phyloP scores from a whole-genome alignment of 768 basidiomycete genomes.

The Mycena filopes region DNA sequence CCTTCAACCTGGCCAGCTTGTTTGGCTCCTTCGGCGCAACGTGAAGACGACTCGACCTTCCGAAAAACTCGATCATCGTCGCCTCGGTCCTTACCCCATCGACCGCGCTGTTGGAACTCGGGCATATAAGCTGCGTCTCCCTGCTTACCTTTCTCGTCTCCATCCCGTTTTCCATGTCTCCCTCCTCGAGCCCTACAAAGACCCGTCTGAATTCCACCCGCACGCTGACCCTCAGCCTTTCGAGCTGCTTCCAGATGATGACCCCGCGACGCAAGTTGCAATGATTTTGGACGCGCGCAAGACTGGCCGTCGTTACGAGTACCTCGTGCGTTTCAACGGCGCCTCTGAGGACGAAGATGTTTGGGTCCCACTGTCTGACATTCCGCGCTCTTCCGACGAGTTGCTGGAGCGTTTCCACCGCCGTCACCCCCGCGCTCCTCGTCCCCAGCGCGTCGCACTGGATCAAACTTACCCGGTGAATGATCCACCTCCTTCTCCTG shows the following conservation, averaged over 20 bases:
- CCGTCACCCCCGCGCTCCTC: slow-evolving; percentile 42
- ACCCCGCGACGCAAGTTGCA: slow-evolving; percentile 35
- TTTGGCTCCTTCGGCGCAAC: slow-evolving; percentile 51
- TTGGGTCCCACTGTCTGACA: slow-evolving; percentile 49
- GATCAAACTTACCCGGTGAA: slow-evolving; percentile 11
- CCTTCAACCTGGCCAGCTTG: slow-evolving; percentile 45
- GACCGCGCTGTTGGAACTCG: slow-evolving; percentile 1
- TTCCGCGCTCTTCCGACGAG: slow-evolving; percentile 43
- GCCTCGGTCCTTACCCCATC: slow-evolving; percentile 41
- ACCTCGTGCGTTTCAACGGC: slow-evolving; percentile 44
- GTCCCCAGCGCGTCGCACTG: slow-evolving; percentile 39
- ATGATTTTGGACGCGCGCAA: slow-evolving; percentile 45
- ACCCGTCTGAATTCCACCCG: slow-evolving; percentile 46
- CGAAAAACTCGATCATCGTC: slow-evolving; percentile 49
- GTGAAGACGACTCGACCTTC: slow-evolving; percentile 54
- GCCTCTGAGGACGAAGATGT: slow-evolving; percentile 43
- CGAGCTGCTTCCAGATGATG: slow-evolving; percentile 33
- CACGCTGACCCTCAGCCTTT: slow-evolving; percentile 39
- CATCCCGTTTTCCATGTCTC: slow-evolving; percentile 54
- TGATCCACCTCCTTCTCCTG: slow-evolving; percentile 1
- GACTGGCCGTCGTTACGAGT: slow-evolving; percentile 48
- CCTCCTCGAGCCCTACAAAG: slow-evolving; percentile 45
- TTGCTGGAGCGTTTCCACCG: slow-evolving; percentile 47
- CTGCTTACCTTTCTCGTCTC: slow-evolving; percentile 44
- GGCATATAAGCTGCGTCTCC: slow-evolving; percentile 33